These are phyloP conservation scores for Pestalotiopsis sp. DNA, from an alignment of 2,329 filamentous ascomycete species.

Conservation along the genomic window DNA sequence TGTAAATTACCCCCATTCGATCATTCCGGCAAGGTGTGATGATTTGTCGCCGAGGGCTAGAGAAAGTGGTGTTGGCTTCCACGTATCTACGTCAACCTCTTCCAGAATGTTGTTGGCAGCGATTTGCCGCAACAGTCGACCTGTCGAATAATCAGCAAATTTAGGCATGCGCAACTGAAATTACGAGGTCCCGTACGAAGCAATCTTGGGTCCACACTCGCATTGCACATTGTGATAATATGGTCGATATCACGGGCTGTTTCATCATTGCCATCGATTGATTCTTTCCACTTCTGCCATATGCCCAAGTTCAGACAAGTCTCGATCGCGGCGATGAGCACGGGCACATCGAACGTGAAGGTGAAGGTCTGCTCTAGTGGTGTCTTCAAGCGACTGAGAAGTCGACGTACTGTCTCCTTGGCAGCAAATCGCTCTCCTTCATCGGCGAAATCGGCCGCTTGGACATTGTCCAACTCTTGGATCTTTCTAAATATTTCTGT, in stretches of 20 bases:
- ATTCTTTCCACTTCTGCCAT: constrained; percentile 21
- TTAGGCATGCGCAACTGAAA: neutral
- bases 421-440: constrained; percentile 19
- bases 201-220: constrained; percentile 20
- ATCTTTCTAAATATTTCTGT: neutral
- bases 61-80: constrained; percentile 25
- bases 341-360: constrained; percentile 18
- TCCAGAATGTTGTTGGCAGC: constrained; percentile 22
- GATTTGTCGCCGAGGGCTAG: constrained; percentile 25
- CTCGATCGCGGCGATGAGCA: constrained; percentile 20
- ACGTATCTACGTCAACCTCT: constrained; percentile 25
- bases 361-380: constrained; percentile 19
- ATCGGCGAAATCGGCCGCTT: neutral
- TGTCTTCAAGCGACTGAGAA: constrained; percentile 21
- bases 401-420: constrained; percentile 19
- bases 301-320: constrained; percentile 21
- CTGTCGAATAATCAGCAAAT: constrained; percentile 10
- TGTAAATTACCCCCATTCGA: constrained; percentile 16
- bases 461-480: neutral
- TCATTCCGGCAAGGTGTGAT: constrained; percentile 22
- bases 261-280: constrained; percentile 10
- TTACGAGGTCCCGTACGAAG: constrained; percentile 17
- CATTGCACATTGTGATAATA: constrained; percentile 16
- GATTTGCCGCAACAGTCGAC: constrained; percentile 25
- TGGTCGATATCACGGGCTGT: constrained; percentile 18